Percentiles rank a stretch among this genome's conserved stretches.
phyloP scores from a whole-genome alignment of 257 asterid genomes.

The Fraxinus excelsior region DNA sequence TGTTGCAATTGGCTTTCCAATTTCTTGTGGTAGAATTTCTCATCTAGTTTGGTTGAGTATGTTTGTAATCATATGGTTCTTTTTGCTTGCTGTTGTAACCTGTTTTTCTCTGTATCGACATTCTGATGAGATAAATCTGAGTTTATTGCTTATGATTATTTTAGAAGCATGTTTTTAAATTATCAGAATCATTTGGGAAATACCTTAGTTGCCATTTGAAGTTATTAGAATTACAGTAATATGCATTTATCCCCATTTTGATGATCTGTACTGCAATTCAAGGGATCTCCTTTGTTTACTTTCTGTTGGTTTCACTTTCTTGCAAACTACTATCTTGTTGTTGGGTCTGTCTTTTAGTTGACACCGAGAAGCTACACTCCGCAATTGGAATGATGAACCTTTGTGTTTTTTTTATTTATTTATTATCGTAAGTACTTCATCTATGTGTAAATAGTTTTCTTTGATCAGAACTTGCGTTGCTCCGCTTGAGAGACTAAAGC shows the following conservation, averaged over 20 bases:
- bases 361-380: background rate
- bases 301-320: background rate
- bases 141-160: background rate
- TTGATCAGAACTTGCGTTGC: slow-evolving; percentile 85
- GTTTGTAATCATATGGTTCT: background rate
- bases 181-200: background rate
- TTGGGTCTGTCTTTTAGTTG: background rate
- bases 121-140: background rate
- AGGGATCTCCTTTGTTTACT: background rate
- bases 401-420: background rate
- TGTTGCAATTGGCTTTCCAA: background rate
- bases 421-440: background rate
- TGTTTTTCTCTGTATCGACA: background rate
- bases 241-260: background rate
- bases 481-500: slow-evolving; percentile 94
- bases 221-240: background rate
- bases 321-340: background rate
- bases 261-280: background rate
- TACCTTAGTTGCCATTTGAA: background rate
- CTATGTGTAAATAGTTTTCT: slow-evolving; percentile 28
- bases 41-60: background rate
- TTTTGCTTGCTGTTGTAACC: background rate
- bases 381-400: slow-evolving; percentile 18
- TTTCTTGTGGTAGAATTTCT: background rate
- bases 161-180: background rate